phyloP scores from a whole-genome alignment of 2,329 filamentous ascomycete species.

The Tolypocladium endophyticum region DNA sequence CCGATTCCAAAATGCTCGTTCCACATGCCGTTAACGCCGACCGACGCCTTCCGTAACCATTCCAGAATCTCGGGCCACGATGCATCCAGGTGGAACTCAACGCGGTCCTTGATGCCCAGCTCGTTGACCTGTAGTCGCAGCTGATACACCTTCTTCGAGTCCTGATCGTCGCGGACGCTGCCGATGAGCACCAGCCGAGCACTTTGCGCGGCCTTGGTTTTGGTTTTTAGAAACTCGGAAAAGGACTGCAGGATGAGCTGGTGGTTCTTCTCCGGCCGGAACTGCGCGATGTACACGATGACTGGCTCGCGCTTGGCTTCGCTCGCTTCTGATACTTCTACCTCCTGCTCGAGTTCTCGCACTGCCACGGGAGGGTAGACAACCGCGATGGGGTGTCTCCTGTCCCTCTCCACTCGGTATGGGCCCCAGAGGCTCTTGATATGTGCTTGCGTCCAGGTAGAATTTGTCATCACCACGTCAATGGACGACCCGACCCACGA shows the following conservation, averaged over 20 bases:
- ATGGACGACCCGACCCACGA: constrained; percentile 71
- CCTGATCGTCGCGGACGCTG: constrained; percentile 76
- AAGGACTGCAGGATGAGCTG: constrained; percentile 77
- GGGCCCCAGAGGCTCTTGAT: constrained; percentile 71
- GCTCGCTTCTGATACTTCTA: constrained; percentile 59
- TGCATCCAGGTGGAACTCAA: constrained; percentile 83
- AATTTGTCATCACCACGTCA: constrained; percentile 96
- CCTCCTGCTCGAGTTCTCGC: constrained; percentile 63
- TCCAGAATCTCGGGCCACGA: constrained; percentile 79
- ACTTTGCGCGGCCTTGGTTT: constrained; percentile 35
- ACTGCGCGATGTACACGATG: constrained; percentile 91
- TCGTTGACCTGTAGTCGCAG: constrained; percentile 79
- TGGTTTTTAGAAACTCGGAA: constrained; percentile 56
- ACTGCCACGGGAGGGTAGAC: constrained; percentile 93
- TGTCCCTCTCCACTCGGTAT: constrained; percentile 33
- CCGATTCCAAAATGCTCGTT: constrained; percentile 99
- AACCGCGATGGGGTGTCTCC: constrained; percentile 51
- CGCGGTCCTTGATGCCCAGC: constrained; percentile 69
- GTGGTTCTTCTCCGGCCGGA: constrained; percentile 96
- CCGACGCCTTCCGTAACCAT: constrained; percentile 63
- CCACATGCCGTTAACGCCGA: constrained; percentile 98
- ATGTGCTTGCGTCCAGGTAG: constrained; percentile 82
- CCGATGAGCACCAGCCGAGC: constrained; percentile 76
- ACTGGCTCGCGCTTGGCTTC: constrained; percentile 60
- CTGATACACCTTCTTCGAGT: constrained; percentile 78